These are phyloP conservation scores for Aureobasidium sp. DNA, from an alignment of 2,329 filamentous ascomycete species.

Conservation along the genomic window DNA sequence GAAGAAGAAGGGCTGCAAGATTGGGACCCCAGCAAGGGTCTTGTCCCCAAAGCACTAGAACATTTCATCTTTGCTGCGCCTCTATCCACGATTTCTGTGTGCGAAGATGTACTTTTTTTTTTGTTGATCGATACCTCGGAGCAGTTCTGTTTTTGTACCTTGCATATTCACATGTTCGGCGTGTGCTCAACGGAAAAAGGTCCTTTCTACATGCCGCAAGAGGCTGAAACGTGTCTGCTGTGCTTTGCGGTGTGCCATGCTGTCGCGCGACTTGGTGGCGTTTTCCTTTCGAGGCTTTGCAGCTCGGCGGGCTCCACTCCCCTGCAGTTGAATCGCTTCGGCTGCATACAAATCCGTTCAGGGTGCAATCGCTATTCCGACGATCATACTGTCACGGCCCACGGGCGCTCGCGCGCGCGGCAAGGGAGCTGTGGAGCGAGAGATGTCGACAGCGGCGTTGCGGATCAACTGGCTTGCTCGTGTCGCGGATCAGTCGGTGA, in stretches of 20 bases:
- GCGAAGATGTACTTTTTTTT: background rate
- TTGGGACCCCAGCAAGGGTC: background rate
- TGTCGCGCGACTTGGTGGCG: background rate
- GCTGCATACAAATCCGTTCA: conserved; percentile 6
- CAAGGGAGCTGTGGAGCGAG: background rate
- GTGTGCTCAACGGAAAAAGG: background rate
- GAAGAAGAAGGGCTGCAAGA: background rate
- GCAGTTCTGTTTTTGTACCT: background rate
- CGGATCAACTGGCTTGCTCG: background rate
- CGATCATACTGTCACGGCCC: background rate
- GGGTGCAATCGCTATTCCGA: background rate
- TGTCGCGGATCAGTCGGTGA: background rate
- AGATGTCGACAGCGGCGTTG: conserved; percentile 1
- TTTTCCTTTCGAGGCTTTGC: background rate
- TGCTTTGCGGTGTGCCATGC: background rate
- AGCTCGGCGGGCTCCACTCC: background rate
- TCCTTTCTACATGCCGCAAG: background rate
- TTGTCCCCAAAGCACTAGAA: background rate
- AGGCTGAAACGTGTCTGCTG: conserved; percentile 3
- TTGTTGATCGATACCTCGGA: no score
- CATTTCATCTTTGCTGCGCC: background rate
- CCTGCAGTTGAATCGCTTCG: conserved; percentile 7
- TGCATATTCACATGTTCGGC: background rate
- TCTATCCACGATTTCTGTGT: background rate
- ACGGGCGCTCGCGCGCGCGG: background rate